phyloP scores from a whole-genome alignment of 208 protist genomes.

The Acanthamoeba healyi region DNA sequence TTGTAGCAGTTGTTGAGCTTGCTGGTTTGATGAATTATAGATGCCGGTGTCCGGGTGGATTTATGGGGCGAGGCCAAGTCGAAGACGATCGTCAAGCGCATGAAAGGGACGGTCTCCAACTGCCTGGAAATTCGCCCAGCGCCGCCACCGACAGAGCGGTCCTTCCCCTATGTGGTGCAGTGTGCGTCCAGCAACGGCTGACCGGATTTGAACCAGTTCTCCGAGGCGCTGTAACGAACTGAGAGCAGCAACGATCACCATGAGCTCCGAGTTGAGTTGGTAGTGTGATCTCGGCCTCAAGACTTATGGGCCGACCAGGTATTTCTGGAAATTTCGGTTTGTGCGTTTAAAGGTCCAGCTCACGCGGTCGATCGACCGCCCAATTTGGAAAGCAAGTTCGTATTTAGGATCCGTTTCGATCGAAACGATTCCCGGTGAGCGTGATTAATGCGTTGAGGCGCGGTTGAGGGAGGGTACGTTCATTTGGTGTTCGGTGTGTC shows the following conservation, averaged over 20 bases:
- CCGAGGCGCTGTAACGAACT: not conserved
- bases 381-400: too few species aligned
- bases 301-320: too few species aligned
- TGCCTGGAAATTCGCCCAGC: not conserved
- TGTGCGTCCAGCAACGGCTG: not conserved
- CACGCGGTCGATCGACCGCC: too few species aligned
- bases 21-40: not conserved
- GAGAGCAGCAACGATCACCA: too few species aligned
- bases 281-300: too few species aligned
- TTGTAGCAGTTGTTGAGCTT: not conserved
- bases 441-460: too few species aligned
- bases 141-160: not conserved
- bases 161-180: not conserved
- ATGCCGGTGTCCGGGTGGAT: not conserved
- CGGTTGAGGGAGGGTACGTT: too few species aligned
- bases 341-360: too few species aligned
- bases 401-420: too few species aligned
- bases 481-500: not conserved
- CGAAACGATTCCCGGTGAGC: too few species aligned
- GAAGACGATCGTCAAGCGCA: not conserved
- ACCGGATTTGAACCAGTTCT: not conserved
- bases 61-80: not conserved
- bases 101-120: not conserved
- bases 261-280: too few species aligned
- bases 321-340: too few species aligned